Conservation (phyloP, 352 stramenopile genomes). For the Paralagenidium karlingii region DNA sequence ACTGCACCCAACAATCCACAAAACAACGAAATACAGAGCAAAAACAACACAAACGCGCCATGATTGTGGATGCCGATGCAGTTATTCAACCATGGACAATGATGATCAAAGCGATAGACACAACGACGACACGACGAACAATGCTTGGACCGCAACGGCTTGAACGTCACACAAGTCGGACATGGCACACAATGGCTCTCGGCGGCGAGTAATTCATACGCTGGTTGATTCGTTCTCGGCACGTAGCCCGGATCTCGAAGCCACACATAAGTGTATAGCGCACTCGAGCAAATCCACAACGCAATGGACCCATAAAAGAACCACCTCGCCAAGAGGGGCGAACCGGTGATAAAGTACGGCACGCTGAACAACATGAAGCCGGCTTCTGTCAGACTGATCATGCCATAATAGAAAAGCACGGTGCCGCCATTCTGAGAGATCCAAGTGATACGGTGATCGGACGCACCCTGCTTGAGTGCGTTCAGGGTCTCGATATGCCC, state of each 20-base stretch:
- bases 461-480: constrained; percentile 50
- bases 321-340: too few species aligned
- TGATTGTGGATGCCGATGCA: constrained; percentile 69
- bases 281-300: constrained; percentile 27
- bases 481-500: constrained; percentile 50
- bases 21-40: constrained; percentile 20
- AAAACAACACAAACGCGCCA: constrained; percentile 30
- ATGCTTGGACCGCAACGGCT: constrained; percentile 67
- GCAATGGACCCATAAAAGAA: constrained; percentile 19
- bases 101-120: constrained; percentile 73
- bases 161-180: constrained; percentile 65
- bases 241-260: constrained; percentile 70
- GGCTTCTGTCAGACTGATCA: constrained; percentile 27
- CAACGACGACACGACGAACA: constrained; percentile 67
- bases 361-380: constrained; percentile 45
- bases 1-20: constrained; percentile 29
- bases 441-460: constrained; percentile 50
- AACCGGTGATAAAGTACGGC: constrained; percentile 19
- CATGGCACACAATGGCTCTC: constrained; percentile 55
- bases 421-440: constrained; percentile 45
- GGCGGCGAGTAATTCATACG: constrained; percentile 60
- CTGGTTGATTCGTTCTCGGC: constrained; percentile 32
- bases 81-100: constrained; percentile 83
- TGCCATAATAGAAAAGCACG: constrained; percentile 58
- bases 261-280: constrained; percentile 68